These are phyloP conservation scores for Wickerhamiella cacticola DNA, from an alignment of 805 yeast species.

Conservation along the genomic window DNA sequence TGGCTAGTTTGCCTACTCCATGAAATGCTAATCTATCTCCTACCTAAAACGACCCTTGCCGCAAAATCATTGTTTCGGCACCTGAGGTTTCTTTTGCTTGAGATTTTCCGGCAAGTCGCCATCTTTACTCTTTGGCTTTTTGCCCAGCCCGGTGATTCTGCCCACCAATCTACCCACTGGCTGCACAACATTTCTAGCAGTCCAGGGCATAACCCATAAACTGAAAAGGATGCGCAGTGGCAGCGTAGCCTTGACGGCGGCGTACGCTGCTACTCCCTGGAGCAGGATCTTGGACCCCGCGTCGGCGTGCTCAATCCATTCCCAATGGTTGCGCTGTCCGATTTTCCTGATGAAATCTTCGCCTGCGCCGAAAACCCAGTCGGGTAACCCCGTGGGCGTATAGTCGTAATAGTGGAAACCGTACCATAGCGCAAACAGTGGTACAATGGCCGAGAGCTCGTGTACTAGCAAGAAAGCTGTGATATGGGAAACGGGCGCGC, in stretches of 20 bases:
- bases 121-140: not conserved
- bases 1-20: too few species aligned
- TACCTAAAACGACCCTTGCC: too few species aligned
- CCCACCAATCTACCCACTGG: slow-evolving; percentile 33
- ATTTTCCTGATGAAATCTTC: slow-evolving; percentile 44
- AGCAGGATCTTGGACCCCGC: slow-evolving; percentile 45
- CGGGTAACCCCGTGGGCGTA: slow-evolving; percentile 40
- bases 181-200: slow-evolving; percentile 40
- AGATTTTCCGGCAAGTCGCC: slow-evolving; percentile 14
- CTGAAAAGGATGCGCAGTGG: slow-evolving; percentile 45
- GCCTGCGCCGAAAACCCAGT: slow-evolving; percentile 50
- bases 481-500: slow-evolving; percentile 50
- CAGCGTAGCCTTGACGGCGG: slow-evolving; percentile 45
- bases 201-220: slow-evolving; percentile 44
- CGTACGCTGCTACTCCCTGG: slow-evolving; percentile 69
- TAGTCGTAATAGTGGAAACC: slow-evolving; percentile 44
- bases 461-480: slow-evolving; percentile 57
- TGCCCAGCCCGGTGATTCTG: slow-evolving; percentile 10
- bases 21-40: too few species aligned
- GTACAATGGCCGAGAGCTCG: slow-evolving; percentile 63
- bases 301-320: slow-evolving; percentile 30
- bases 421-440: slow-evolving; percentile 59
- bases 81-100: slow-evolving; percentile 7
- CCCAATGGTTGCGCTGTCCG: slow-evolving; percentile 28
- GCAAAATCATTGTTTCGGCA: not conserved